phyloP scores from a whole-genome alignment of 2,329 filamentous ascomycete species.

The Colletotrichum nymphaeae region DNA sequence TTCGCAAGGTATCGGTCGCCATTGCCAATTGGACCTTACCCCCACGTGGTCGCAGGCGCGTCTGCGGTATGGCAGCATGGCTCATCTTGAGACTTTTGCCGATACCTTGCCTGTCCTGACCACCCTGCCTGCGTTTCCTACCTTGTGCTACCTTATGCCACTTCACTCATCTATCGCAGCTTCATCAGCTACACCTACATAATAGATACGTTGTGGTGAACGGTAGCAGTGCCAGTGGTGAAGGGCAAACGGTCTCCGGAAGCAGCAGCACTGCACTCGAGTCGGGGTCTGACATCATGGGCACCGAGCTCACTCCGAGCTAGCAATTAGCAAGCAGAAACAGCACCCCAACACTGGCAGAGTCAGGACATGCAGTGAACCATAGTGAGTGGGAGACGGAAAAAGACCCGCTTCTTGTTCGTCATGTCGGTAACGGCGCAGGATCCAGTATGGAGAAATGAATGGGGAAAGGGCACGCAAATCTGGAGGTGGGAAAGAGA shows the following conservation, averaged over 20 bases:
- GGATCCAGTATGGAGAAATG: constrained; percentile 25
- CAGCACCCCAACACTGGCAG: background rate
- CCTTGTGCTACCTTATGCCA: background rate
- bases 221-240: background rate
- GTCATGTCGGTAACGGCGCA: constrained; percentile 13
- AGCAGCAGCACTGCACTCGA: background rate
- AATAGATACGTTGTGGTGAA: background rate
- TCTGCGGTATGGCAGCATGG: background rate
- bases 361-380: too few relatives aligned
- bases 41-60: constrained; percentile 28
- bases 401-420: constrained; percentile 16
- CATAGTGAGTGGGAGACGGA: background rate
- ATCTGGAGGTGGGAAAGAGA: constrained; percentile 1
- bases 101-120: background rate
- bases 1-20: background rate
- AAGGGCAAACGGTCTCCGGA: background rate
- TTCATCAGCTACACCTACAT: background rate
- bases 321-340: background rate
- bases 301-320: constrained; percentile 30
- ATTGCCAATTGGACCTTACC: background rate
- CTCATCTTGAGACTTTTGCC: background rate
- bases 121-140: background rate
- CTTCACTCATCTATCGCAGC: background rate
- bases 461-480: constrained; percentile 27
- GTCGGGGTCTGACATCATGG: constrained; percentile 34